These are phyloP conservation scores for Cutaneotrichosporon daszewskae DNA, from an alignment of 1,284 basidiomycete species.

Conservation along the genomic window DNA sequence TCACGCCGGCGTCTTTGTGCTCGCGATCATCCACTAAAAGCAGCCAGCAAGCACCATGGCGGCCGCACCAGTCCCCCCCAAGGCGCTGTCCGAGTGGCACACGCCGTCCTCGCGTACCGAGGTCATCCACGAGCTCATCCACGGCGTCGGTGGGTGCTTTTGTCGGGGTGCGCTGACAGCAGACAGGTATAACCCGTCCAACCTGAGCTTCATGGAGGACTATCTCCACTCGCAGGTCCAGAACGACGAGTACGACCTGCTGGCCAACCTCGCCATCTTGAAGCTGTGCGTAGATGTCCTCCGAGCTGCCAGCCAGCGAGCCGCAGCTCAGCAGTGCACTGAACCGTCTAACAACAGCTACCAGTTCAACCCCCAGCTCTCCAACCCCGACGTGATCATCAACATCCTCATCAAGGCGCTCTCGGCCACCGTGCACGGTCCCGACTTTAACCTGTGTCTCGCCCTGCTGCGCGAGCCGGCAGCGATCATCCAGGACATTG, in stretches of 20 bases:
- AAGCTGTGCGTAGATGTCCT: slow-evolving; percentile 55
- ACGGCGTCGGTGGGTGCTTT: slow-evolving; percentile 70
- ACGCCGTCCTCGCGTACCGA: slow-evolving; percentile 67
- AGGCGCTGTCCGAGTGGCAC: slow-evolving; percentile 46
- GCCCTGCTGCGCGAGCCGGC: slow-evolving; percentile 56
- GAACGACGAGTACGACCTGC: slow-evolving; percentile 82
- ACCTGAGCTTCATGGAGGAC: slow-evolving; percentile 85
- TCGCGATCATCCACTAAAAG: slow-evolving; percentile 7
- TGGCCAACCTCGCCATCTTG: slow-evolving; percentile 80
- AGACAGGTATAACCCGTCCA: slow-evolving; percentile 96
- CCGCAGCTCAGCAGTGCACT: too few species aligned
- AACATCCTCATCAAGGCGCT: slow-evolving; percentile 92
- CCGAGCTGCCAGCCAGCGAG: background rate
- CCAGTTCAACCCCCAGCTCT: slow-evolving; percentile 91
- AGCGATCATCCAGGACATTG: slow-evolving; percentile 50
- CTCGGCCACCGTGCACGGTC: slow-evolving; percentile 63
- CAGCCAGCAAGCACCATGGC: slow-evolving; percentile 25
- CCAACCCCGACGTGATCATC: slow-evolving; percentile 86
- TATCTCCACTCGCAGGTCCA: slow-evolving; percentile 89
- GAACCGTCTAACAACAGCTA: slow-evolving; percentile 61
- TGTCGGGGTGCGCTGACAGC: slow-evolving; percentile 1
- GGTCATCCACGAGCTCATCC: slow-evolving; percentile 81
- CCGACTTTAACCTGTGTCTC: slow-evolving; percentile 87
- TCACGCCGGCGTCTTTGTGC: background rate
- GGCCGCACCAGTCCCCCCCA: slow-evolving; percentile 29